phyloP scores from a whole-genome alignment of 106 monocot species.

The Triglochin maritima region DNA sequence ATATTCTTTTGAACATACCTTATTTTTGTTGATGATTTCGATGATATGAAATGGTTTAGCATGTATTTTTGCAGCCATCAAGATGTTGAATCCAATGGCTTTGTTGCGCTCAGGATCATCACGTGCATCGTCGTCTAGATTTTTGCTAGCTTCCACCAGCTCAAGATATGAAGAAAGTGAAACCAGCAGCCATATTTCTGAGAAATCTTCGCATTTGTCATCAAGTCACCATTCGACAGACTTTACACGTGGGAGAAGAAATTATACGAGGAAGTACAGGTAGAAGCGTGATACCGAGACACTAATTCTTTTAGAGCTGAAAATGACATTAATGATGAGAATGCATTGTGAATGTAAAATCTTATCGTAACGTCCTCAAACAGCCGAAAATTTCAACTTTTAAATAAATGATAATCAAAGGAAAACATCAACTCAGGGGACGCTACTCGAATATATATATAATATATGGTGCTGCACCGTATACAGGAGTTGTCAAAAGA shows the following conservation, averaged over 20 bases:
- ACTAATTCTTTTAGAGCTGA: not conserved
- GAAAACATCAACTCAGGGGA: no score
- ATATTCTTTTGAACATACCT: not conserved
- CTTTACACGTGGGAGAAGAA: slow-evolving; percentile 19
- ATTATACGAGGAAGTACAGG: slow-evolving; percentile 15
- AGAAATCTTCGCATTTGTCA: not conserved
- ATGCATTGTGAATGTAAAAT: not conserved
- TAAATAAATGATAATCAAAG: no score
- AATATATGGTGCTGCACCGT: no score
- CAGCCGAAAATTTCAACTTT: no score
- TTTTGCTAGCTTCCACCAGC: not conserved
- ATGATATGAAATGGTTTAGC: no score
- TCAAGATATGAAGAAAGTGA: not conserved
- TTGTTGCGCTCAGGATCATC: slow-evolving; percentile 8
- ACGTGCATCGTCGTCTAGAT: slow-evolving; percentile 7
- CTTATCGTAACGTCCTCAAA: no score
- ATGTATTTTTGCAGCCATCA: not conserved
- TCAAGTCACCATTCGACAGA: slow-evolving; percentile 11
- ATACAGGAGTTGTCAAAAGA: no score
- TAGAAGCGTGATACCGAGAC: not conserved
- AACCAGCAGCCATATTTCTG: not conserved
- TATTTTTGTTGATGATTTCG: not conserved
- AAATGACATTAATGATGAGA: not conserved
- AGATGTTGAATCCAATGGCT: slow-evolving; percentile 7
- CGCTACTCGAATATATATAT: no score